Evolutionary conservation across 192 early-diverging fungal species (phyloP).

Genomic region (Entomortierella parvispora): DNA sequence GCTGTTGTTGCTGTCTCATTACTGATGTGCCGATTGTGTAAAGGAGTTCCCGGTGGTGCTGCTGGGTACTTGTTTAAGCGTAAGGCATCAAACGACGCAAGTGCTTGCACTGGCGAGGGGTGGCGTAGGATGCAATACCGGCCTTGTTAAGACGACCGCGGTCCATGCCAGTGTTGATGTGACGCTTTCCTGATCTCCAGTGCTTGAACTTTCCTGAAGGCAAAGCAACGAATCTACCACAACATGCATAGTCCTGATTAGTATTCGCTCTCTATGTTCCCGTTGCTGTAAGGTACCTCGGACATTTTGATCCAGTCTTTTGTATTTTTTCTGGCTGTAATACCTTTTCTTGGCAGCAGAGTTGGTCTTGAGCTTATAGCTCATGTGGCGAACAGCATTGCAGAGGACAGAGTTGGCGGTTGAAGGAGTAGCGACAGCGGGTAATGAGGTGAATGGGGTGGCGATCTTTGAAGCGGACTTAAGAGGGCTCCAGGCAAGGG

Average conservation of each 20-base stretch:
- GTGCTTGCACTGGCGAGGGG: constrained; percentile 42
- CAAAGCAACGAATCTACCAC: constrained; percentile 41
- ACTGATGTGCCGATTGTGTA: neutral
- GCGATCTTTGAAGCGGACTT: constrained; percentile 41
- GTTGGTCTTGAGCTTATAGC: constrained; percentile 53
- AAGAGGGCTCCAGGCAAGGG: constrained; percentile 50
- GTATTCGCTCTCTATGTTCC: no score
- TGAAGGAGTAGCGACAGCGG: constrained; percentile 17
- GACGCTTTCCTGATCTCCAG: constrained; percentile 55
- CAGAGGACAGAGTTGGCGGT: constrained; percentile 36
- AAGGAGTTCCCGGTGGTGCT: no score
- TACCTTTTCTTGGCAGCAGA: constrained; percentile 53
- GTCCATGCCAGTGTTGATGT: constrained; percentile 54
- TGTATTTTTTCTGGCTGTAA: no score
- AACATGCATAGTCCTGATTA: no score
- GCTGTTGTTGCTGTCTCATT: neutral
- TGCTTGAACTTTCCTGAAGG: constrained; percentile 55
- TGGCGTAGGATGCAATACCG: constrained; percentile 35
- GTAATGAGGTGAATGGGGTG: constrained; percentile 25
- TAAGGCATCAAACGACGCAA: constrained; percentile 53
- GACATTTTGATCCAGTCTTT: no score
- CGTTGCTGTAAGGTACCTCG: no score
- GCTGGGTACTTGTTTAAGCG: constrained; percentile 29
- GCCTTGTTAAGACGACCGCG: constrained; percentile 51
- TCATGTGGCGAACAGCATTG: constrained; percentile 50